Evolutionary conservation across 148 eudicot genomes (phyloP), one percentile per base, ranked within the genome.

Genomic region (Simmondsia chinensis): DNA sequence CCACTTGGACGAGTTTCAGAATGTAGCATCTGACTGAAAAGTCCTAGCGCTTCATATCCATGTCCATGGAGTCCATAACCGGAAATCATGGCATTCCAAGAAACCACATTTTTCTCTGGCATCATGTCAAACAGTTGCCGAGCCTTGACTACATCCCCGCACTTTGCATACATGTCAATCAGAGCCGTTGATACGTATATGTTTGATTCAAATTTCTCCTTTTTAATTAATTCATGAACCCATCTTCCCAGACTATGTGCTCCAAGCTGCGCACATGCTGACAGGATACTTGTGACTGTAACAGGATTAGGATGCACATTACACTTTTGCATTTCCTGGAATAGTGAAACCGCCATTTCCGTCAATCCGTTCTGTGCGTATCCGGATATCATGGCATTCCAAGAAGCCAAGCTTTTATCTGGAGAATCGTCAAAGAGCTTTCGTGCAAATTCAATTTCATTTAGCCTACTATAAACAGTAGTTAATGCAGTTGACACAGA

Each of bases 361-460:
- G 78, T 77, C 53, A 61, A 48, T 26, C 96, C 94, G 69, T 64
- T 80, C 26, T 79, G 83, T 3, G 94, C 80, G 29, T 76, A 82
- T 20, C 82, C 96, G 14, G 94, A 82, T 20, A 87, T 79, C 96
- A 87, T 82, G 14, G 96, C 77, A 61, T 82, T 82, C 94, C 94
- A 87, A 54, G 85, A 68, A 11, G 79, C 94, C 54, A 74, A 57
- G 48, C 64, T 69, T 57, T 71, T 88, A 21, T 62, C 59, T 4
- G 72, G 55, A 20, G 76, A 70, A 49, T 77, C 83, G 40, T 83
- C 79, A 61, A 88, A 83, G 39, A 88, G 57, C 50, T 58, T 53
- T 43, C 81, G 63, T 19, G 89, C 89, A 32, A 57, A 70, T 16
- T 77, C 86, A 50, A 70, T 59, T 59, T 88, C 83, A 38, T 72